A percentile compares a stretch with the other conserved stretches of the same genome.
Evolutionary conservation across 768 basidiomycete genomes (phyloP).

Genomic region (Asterophora lycoperdoides): DNA sequence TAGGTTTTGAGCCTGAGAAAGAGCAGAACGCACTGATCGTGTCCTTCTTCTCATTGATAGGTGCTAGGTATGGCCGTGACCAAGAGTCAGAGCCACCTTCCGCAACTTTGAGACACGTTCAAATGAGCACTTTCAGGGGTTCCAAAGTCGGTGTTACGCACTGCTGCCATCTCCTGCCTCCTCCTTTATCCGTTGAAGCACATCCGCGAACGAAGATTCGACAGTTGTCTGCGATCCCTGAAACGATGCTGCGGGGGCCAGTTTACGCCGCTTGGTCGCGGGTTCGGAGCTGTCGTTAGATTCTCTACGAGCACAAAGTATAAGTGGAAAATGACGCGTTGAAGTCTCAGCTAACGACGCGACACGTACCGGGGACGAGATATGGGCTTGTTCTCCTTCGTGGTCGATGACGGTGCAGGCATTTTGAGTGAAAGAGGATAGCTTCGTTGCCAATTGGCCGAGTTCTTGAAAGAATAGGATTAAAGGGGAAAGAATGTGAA

Average conservation of each 20-base stretch:
- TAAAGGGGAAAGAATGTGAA: not conserved
- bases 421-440: not conserved
- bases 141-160: slow-evolving; percentile 22
- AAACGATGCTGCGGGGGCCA: slow-evolving; percentile 36
- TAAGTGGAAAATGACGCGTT: slow-evolving; percentile 19
- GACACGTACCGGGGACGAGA: slow-evolving; percentile 29
- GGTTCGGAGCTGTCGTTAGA: slow-evolving; percentile 30
- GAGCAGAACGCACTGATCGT: slow-evolving; percentile 51
- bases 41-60: slow-evolving; percentile 57
- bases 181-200: slow-evolving; percentile 57
- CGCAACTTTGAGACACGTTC: slow-evolving; percentile 38
- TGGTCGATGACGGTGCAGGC: slow-evolving; percentile 11
- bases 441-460: not conserved
- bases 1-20: not conserved
- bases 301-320: slow-evolving; percentile 20
- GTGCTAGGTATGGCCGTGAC: slow-evolving; percentile 57
- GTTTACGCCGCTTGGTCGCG: slow-evolving; percentile 51
- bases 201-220: slow-evolving; percentile 57
- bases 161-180: slow-evolving; percentile 42
- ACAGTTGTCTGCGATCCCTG: slow-evolving; percentile 32
- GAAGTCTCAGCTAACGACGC: not conserved
- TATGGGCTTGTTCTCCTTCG: slow-evolving; percentile 29
- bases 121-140: not conserved
- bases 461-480: not conserved
- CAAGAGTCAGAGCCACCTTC: slow-evolving; percentile 80